Conservation (phyloP, 768 basidiomycete species). For the Pisolithus tinctorius region DNA sequence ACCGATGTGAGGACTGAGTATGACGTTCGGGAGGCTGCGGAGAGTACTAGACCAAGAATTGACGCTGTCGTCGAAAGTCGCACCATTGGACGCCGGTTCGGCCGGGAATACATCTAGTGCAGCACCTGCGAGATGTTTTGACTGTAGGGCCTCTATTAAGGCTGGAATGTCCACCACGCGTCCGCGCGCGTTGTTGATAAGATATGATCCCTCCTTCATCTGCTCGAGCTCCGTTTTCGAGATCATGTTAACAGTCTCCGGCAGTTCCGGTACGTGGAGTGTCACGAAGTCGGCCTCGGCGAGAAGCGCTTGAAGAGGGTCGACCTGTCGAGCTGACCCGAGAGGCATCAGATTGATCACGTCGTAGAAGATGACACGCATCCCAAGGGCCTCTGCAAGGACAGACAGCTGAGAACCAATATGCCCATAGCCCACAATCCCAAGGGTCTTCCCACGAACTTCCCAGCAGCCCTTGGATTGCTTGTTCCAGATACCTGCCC, state of each 20-base stretch:
- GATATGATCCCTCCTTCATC: constrained; percentile 94
- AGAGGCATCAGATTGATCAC: constrained; percentile 96
- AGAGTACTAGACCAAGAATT: constrained; percentile 80
- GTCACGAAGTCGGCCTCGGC: constrained; percentile 86
- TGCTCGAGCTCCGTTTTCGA: constrained; percentile 62
- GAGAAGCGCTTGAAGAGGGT: constrained; percentile 69
- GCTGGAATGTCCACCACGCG: constrained; percentile 93
- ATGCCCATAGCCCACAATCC: constrained; percentile 97
- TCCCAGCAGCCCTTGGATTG: constrained; percentile 99
- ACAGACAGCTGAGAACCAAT: constrained; percentile 97
- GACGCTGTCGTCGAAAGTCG: constrained; percentile 81
- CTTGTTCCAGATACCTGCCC: constrained; percentile 94
- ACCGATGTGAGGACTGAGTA: constrained; percentile 97
- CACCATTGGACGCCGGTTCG: constrained; percentile 89
- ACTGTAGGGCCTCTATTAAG: constrained; percentile 70
- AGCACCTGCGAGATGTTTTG: constrained; percentile 81
- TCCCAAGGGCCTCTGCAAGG: constrained; percentile 91
- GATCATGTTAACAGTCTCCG: constrained; percentile 96
- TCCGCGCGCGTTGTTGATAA: constrained; percentile 97
- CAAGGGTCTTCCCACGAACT: constrained; percentile 93
- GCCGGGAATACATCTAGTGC: constrained; percentile 93
- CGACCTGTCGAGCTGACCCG: constrained; percentile 87
- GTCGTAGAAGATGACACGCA: constrained; percentile 94
- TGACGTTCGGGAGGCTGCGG: constrained; percentile 77
- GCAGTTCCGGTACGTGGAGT: constrained; percentile 92